Evolutionary conservation across 768 basidiomycete species (phyloP).

Genomic region (Tricholoma furcatifolium): DNA sequence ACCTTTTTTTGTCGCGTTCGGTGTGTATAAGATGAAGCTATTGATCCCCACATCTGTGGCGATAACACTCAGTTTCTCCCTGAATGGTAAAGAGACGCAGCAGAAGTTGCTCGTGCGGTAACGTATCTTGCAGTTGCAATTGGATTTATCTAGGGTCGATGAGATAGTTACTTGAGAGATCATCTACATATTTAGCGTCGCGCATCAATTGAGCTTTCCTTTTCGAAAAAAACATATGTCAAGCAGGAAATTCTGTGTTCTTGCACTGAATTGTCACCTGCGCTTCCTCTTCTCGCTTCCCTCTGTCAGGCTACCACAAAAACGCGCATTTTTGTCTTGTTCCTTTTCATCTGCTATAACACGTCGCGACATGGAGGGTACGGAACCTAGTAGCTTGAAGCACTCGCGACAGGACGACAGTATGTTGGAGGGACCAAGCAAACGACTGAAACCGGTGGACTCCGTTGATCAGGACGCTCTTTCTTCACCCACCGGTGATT

Average conservation of each 20-base stretch:
- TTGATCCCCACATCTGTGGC: too few species aligned
- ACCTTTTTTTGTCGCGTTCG: too few species aligned
- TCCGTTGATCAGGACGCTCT: not conserved
- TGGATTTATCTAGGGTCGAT: too few species aligned
- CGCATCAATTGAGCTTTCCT: not conserved
- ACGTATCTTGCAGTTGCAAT: too few species aligned
- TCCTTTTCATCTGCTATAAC: not conserved
- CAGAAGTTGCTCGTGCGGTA: too few species aligned
- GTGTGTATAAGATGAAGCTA: too few species aligned
- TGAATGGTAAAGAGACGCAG: too few species aligned
- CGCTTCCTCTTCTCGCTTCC: not conserved
- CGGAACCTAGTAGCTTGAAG: slow-evolving; percentile 9
- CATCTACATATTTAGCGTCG: too few species aligned
- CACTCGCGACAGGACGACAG: slow-evolving; percentile 6
- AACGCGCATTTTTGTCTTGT: not conserved
- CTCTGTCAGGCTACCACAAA: not conserved
- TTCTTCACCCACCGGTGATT: not conserved
- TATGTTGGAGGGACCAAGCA: slow-evolving; percentile 2
- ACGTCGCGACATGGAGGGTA: slow-evolving; percentile 10
- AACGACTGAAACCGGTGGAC: slow-evolving; percentile 12
- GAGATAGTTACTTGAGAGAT: too few species aligned
- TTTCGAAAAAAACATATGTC: slow-evolving; percentile 10
- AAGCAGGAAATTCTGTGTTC: slow-evolving; percentile 6
- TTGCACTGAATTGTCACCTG: slow-evolving; percentile 3
- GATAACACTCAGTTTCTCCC: too few species aligned